A percentile compares a stretch with the other conserved stretches of the same genome.
Conservation (phyloP, 257 asterid genomes). For the Salvia miltiorrhiza region DNA sequence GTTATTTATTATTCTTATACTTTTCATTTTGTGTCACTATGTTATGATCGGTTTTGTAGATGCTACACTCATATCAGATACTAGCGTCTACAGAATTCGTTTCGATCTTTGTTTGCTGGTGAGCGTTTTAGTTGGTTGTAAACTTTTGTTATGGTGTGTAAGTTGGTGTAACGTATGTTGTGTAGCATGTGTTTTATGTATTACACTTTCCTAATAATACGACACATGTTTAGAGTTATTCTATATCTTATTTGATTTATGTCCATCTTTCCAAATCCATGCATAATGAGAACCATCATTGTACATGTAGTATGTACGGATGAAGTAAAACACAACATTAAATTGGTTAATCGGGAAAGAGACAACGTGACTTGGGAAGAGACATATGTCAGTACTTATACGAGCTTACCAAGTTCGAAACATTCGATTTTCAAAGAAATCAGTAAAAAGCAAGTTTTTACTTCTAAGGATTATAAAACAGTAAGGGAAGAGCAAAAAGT, state of each 20-base stretch:
- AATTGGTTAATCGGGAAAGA: no score
- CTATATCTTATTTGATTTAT: neutral
- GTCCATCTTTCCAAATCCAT: neutral
- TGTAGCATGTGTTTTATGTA: slow-evolving; percentile 1
- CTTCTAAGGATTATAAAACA: no score
- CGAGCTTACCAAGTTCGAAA: neutral
- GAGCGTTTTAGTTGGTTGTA: neutral
- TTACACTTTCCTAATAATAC: neutral
- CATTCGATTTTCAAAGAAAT: no score
- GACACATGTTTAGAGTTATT: neutral
- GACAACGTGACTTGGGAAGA: neutral
- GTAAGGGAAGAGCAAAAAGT: neutral
- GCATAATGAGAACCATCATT: neutral
- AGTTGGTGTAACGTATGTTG: neutral
- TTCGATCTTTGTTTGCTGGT: neutral
- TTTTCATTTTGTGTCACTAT: neutral
- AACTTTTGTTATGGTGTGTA: neutral
- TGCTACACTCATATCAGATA: neutral
- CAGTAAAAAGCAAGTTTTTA: no score
- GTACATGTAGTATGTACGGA: neutral
- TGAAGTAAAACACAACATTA: neutral
- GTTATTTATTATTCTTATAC: neutral
- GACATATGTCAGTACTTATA: neutral
- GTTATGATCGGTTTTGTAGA: neutral
- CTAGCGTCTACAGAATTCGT: neutral